Percentiles rank a stretch among this genome's conserved stretches.
Evolutionary conservation across 768 basidiomycete species (phyloP).

Genomic region (Mrakia hoshinonis): DNA sequence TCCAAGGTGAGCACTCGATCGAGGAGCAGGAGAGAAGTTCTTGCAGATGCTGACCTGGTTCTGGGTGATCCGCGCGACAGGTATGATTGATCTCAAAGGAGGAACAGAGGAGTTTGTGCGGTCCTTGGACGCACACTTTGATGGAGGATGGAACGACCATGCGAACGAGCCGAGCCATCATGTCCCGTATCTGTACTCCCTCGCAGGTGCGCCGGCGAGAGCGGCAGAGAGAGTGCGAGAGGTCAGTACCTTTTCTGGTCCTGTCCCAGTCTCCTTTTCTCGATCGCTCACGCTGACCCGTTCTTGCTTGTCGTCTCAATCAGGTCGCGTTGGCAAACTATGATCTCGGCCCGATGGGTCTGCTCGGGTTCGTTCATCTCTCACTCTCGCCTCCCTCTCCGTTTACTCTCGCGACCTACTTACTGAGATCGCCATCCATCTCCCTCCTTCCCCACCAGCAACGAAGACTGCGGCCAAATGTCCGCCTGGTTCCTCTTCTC

Average conservation of each 20-base stretch:
- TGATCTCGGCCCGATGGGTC: constrained; percentile 46
- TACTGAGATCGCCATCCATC: constrained; percentile 22
- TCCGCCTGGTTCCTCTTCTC: constrained; percentile 80
- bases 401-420: background rate
- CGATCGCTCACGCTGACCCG: background rate
- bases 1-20: constrained; percentile 29
- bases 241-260: constrained; percentile 39
- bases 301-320: background rate
- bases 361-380: constrained; percentile 48
- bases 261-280: background rate
- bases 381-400: constrained; percentile 7
- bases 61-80: too few relatives aligned
- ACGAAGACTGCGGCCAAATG: constrained; percentile 87
- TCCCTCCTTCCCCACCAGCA: constrained; percentile 36
- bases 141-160: constrained; percentile 65
- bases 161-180: constrained; percentile 83
- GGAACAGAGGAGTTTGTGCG: constrained; percentile 58
- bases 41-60: constrained; percentile 43
- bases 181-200: constrained; percentile 70
- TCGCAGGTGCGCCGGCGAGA: constrained; percentile 57
- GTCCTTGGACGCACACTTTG: constrained; percentile 42
- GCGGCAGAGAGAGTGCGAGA: constrained; percentile 52
- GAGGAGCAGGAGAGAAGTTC: background rate
- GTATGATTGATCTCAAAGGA: constrained; percentile 55
- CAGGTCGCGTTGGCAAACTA: constrained; percentile 24